Evolutionary conservation across 139 green algal species (phyloP).

Genomic region (Auxenochlorella pyrenoidosa): DNA sequence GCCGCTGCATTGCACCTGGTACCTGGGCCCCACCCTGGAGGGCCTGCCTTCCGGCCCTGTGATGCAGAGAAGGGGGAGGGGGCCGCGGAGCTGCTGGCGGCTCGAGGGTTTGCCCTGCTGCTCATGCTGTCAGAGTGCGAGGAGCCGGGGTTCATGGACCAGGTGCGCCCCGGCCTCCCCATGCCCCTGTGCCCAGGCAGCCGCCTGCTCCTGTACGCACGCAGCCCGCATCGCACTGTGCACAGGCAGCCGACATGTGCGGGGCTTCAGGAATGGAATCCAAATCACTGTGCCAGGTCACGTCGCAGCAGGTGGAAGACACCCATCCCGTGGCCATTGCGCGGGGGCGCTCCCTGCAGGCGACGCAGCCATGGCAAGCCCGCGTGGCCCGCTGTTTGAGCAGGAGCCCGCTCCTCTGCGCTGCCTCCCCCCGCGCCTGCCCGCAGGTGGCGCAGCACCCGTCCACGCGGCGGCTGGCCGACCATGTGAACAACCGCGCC

Average conservation of each 20-base stretch:
- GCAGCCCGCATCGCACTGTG: background rate
- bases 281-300: too few relatives aligned
- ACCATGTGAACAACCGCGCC: conserved; percentile 31
- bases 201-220: too few relatives aligned
- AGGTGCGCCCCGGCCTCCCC: background rate
- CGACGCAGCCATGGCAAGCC: too few relatives aligned
- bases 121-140: conserved; percentile 45
- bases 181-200: too few relatives aligned
- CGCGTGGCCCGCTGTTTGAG: too few relatives aligned
- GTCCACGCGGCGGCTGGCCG: conserved; percentile 17
- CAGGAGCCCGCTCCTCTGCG: too few relatives aligned
- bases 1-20: too few relatives aligned
- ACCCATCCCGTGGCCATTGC: too few relatives aligned
- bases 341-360: too few relatives aligned
- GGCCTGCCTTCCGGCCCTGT: background rate
- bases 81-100: conserved; percentile 48
- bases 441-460: conserved; percentile 10
- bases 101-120: conserved; percentile 46
- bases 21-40: background rate
- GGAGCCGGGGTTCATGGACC: conserved; percentile 37
- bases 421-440: too few relatives aligned
- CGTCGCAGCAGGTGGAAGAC: too few relatives aligned
- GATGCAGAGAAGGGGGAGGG: conserved; percentile 31
- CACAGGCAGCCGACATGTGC: background rate
- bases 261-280: too few relatives aligned